Evolutionary conservation across 2,329 filamentous ascomycete genomes (phyloP).

Genomic region (Verticillium klebahnii): DNA sequence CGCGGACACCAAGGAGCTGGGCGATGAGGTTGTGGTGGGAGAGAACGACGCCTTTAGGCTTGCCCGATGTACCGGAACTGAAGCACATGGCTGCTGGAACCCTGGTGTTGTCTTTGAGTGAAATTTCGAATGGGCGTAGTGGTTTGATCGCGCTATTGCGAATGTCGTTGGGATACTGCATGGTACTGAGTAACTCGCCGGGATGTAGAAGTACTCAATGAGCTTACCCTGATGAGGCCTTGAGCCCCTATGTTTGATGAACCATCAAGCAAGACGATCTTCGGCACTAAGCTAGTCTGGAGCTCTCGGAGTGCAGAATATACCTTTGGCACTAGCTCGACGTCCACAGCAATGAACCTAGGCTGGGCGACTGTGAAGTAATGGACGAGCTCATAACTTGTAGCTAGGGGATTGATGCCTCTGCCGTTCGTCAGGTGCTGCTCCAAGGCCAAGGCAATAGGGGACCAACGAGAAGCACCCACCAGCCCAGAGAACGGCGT

Average conservation of each 20-base stretch:
- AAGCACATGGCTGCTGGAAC: constrained; percentile 26
- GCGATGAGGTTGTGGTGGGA: constrained; percentile 78
- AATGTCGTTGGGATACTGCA: background rate
- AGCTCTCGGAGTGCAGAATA: constrained; percentile 2
- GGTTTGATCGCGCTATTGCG: background rate
- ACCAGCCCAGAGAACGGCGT: constrained; percentile 17
- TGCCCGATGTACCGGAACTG: constrained; percentile 70
- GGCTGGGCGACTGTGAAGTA: constrained; percentile 16
- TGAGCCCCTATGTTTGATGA: background rate
- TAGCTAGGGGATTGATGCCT: constrained; percentile 18
- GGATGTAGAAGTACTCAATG: background rate
- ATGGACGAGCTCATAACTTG: constrained; percentile 17
- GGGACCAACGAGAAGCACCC: constrained; percentile 14
- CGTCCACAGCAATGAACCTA: constrained; percentile 13
- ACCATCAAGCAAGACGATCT: background rate
- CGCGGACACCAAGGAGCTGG: constrained; percentile 40
- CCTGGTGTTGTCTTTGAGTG: constrained; percentile 8
- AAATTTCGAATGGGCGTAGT: constrained; percentile 8
- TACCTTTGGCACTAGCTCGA: constrained; percentile 2
- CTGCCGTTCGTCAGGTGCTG: background rate
- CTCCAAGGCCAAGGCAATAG: background rate
- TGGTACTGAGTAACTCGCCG: background rate
- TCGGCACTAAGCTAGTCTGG: background rate
- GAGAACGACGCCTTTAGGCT: constrained; percentile 88
- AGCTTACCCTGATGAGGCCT: background rate